These are phyloP conservation scores for Tulasnella sp. DNA, from an alignment of 768 basidiomycete species.

Conservation along the genomic window DNA sequence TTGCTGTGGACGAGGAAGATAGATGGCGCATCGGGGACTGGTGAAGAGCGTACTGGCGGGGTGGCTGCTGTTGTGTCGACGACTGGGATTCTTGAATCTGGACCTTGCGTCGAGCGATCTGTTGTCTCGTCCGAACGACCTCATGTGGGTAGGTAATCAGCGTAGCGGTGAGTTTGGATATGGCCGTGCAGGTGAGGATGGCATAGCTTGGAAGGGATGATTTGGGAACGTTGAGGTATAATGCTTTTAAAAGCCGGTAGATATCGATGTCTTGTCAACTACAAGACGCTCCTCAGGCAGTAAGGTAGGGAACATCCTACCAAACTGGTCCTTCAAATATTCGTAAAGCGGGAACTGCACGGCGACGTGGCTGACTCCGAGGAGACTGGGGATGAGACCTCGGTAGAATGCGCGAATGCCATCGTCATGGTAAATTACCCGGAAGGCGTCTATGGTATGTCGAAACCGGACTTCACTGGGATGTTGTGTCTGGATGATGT, in stretches of 20 bases:
- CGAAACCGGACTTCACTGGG: slow-evolving; percentile 66
- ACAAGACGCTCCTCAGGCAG: too few species aligned
- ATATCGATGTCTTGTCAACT: neutral
- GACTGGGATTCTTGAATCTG: neutral
- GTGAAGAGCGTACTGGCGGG: neutral
- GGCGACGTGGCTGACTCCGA: slow-evolving; percentile 90
- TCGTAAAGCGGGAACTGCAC: slow-evolving; percentile 98
- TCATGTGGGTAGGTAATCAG: slow-evolving; percentile 97
- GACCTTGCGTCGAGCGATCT: slow-evolving; percentile 40
- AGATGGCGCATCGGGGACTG: slow-evolving; percentile 2
- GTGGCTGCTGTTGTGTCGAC: neutral
- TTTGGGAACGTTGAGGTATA: slow-evolving; percentile 9
- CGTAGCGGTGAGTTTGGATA: slow-evolving; percentile 92
- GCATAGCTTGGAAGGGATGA: slow-evolving; percentile 38
- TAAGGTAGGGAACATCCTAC: slow-evolving; percentile 42
- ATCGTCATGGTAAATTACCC: slow-evolving; percentile 82
- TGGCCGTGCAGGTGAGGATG: slow-evolving; percentile 84
- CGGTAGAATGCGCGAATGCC: slow-evolving; percentile 86
- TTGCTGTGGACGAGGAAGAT: neutral
- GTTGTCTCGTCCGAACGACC: slow-evolving; percentile 93
- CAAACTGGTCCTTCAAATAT: slow-evolving; percentile 71
- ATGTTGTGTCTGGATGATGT: slow-evolving; percentile 52
- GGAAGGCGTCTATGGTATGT: slow-evolving; percentile 82
- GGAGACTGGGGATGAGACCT: slow-evolving; percentile 80
- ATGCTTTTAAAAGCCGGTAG: neutral